Base-by-base conservation (phyloP, 2,329 filamentous ascomycete genomes). In the Ophiocordyceps sinensis region DNA sequence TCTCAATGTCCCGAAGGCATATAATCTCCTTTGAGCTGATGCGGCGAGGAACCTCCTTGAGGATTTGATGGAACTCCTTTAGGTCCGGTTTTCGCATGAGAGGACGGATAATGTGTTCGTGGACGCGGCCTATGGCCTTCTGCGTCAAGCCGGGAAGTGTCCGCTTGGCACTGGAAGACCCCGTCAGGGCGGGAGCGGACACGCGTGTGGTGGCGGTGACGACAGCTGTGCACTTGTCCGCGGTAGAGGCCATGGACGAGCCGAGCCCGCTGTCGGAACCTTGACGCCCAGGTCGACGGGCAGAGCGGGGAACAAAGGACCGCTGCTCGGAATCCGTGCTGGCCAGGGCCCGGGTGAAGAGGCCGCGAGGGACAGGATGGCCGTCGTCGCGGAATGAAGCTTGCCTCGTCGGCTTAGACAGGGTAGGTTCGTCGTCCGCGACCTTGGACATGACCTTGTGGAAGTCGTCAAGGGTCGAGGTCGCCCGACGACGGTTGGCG, bases 1-100 rank as follows among this genome's bases (percentile, higher is more conserved):
- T 94, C 64, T 96, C 89, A 39, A 96, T 73, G 63, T 96, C 89
- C 60, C 89, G 79, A 42, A 96, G 76, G 65, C 84, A 94, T 59
- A 84, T 79, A 55, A 96, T 91, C 53, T 91, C 79, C 62, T 86
- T 88, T 56, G 79, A 76, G 55, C 77, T 76, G 58, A 94, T 91
- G 55, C 82, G 82, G 59, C 74, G 72, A 38, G 85, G 85, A 48
- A 87, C 78, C 60, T 85, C 81, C 50, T 82, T 71, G 48, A 94
- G 73, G 52, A 94, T 75, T 38, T 81, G 70, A 57, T 86, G 81
- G 60, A 94, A 94, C 38, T 82, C 77, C 59, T 86, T 84, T 45
- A 93, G 72, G 28, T 73, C 69, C 19, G 77, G 63, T 55, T 88
- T 82, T 47, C 74, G 73, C 43, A 91, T 73, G 39, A 95, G 78